These are phyloP conservation scores for Aspergillus cavernicola DNA, from an alignment of 495 filamentous ascomycete genomes.

Conservation along the genomic window DNA sequence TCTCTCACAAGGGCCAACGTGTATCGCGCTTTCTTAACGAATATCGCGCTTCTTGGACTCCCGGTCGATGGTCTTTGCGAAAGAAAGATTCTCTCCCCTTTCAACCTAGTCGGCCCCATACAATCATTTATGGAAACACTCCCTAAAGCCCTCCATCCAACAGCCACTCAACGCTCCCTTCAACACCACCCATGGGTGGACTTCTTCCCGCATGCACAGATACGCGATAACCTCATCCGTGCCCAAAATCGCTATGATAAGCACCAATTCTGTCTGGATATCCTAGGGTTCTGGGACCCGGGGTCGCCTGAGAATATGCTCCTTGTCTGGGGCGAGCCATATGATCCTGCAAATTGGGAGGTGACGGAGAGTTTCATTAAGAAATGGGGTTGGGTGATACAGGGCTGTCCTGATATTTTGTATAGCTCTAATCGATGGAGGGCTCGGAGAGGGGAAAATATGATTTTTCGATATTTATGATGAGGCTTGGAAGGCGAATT, in stretches of 20 bases:
- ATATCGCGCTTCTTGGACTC: neutral
- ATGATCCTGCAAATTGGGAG: conserved; percentile 42
- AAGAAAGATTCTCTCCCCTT: neutral
- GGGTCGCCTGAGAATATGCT: conserved; percentile 14
- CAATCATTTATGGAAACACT: neutral
- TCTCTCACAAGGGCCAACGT: neutral
- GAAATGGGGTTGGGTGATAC: conserved; percentile 42
- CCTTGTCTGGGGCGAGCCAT: conserved; percentile 45
- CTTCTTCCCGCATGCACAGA: conserved; percentile 25
- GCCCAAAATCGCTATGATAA: conserved; percentile 18
- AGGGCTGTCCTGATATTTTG: conserved; percentile 35
- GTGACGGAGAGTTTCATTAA: conserved; percentile 34
- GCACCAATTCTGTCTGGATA: conserved; percentile 23
- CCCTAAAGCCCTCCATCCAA: neutral
- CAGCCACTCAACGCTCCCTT: neutral
- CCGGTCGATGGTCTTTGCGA: neutral
- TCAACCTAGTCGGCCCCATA: neutral
- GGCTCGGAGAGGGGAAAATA: conserved; percentile 27
- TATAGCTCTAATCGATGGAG: conserved; percentile 43
- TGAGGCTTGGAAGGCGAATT: too few relatives aligned
- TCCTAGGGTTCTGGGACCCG: conserved; percentile 18
- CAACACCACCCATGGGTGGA: conserved; percentile 34
- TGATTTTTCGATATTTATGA: neutral
- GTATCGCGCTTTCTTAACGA: neutral
- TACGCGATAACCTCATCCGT: conserved; percentile 28